Conservation (phyloP, 495 filamentous ascomycete genomes). For the Penicillium canariense region DNA sequence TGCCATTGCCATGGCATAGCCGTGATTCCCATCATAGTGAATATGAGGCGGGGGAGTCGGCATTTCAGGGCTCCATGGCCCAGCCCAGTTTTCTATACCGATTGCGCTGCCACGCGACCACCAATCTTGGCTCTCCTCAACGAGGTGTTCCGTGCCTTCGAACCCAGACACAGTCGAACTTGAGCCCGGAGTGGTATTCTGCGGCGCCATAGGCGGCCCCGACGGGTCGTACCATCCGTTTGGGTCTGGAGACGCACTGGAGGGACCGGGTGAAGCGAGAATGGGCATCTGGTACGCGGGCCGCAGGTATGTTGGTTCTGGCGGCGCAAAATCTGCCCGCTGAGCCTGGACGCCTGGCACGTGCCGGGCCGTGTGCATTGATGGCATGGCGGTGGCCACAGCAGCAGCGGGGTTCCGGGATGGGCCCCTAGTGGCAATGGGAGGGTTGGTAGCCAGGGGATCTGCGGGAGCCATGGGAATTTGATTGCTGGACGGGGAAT, state of each 20-base stretch:
- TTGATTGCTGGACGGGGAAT: constrained; percentile 19
- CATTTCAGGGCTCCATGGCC: constrained; percentile 14
- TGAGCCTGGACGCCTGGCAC: constrained; percentile 20
- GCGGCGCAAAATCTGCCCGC: constrained; percentile 21
- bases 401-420: constrained; percentile 5
- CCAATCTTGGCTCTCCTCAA: constrained; percentile 59
- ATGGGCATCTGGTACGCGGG: constrained; percentile 23
- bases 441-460: constrained; percentile 8
- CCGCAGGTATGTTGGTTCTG: constrained; percentile 40
- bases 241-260: constrained; percentile 6
- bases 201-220: constrained; percentile 16
- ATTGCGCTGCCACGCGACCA: constrained; percentile 53
- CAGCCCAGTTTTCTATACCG: constrained; percentile 50
- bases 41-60: constrained; percentile 3
- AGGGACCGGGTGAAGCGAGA: constrained; percentile 14
- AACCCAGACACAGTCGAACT: constrained; percentile 39
- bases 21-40: constrained; percentile 7
- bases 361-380: constrained; percentile 23
- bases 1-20: constrained; percentile 13
- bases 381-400: constrained; percentile 20
- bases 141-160: constrained; percentile 46
- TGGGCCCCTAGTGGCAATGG: constrained; percentile 6
- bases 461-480: constrained; percentile 15
- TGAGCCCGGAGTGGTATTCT: constrained; percentile 23
- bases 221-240: constrained; percentile 32